phyloP scores from a whole-genome alignment of 108 stramenopile species.

The Pelagomonas calceolata region DNA sequence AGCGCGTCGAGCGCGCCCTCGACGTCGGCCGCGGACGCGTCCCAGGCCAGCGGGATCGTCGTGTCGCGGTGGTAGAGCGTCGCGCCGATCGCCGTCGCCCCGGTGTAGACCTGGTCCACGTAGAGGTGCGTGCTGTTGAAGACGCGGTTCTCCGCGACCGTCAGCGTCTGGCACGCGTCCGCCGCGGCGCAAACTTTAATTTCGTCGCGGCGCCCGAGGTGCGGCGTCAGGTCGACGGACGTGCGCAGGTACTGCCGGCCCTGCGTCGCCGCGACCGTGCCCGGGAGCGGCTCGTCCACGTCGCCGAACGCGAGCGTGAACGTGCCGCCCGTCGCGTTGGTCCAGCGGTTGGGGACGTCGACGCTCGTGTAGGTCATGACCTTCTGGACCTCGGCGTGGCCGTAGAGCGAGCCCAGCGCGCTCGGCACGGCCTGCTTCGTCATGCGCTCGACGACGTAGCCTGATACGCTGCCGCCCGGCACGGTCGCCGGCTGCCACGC shows the following conservation, averaged over 20 bases:
- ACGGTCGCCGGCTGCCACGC: not conserved
- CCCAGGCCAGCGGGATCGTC: conserved; percentile 27
- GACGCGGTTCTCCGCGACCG: conserved; percentile 21
- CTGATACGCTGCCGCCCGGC: conserved; percentile 13
- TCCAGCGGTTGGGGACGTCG: no score
- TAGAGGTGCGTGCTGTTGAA: conserved; percentile 29
- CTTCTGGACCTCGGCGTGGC: not conserved
- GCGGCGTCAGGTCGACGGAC: conserved; percentile 29
- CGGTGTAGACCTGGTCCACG: conserved; percentile 23
- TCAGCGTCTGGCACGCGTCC: conserved; percentile 23
- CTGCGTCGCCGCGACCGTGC: conserved; percentile 23
- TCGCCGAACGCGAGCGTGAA: conserved; percentile 31
- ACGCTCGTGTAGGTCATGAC: not conserved
- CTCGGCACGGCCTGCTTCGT: not conserved
- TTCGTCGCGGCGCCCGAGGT: conserved; percentile 35
- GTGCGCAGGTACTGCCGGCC: conserved; percentile 31
- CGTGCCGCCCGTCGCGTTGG: conserved; percentile 14
- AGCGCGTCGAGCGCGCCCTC: conserved; percentile 55
- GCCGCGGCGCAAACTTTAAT: conserved; percentile 32
- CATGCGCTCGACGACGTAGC: conserved; percentile 21
- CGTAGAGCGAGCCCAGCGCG: not conserved
- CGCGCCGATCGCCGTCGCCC: conserved; percentile 6
- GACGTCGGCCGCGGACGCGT: conserved; percentile 41
- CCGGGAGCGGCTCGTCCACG: conserved; percentile 25
- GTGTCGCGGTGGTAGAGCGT: conserved; percentile 22